Base-by-base conservation (phyloP, 495 filamentous ascomycete species). In the Daldinia caldariorum region DNA sequence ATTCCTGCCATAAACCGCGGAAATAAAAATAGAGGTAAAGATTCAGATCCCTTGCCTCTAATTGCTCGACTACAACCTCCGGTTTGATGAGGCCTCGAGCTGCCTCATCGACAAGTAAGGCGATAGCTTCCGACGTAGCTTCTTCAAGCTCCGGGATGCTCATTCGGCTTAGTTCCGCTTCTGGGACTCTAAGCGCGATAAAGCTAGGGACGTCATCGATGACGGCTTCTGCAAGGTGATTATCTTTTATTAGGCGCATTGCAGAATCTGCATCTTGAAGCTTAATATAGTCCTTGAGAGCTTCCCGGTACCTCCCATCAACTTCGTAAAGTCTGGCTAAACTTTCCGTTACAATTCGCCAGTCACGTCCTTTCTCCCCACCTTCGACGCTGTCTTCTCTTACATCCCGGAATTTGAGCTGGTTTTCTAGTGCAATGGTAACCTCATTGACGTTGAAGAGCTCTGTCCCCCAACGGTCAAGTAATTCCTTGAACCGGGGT, bases 1-100 rank as follows among this genome's bases (percentile, higher is more conserved):
- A 81, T 54, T 84, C 83, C 13, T 83, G 83, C 96, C 94, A 98
- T 13, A 99, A 83, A 1, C 90, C 88, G 13, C 92, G 88, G 9
- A 97, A 83, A 75, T 97, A 97, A 80, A 98, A 94, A 80, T 91
- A 99, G 6, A 96, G 87, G 76, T 95, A 97, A n/a, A 92, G 77
- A 66, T 80, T 79, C 57, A 85, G 73, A 29, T 85, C 74, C 59
- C 82, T 84, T 62, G 78, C 70, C 62, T 84, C 79, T 2, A 99
- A 84, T 69, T 98, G 94, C 1, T 80, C 69, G 37, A 98, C 90
- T 5, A 98, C 93, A 0, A 87, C 84, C 2, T 89, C 84, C 0
- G 94, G 92, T 10, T 83, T 89, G 14, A 99, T 91, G 45, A 94
- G 90, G 1, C 95, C 95, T 51, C 93, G 91, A 58, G 91, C 89